These are phyloP conservation scores for Russula griseocarnosa DNA, from an alignment of 768 basidiomycete species.

Conservation along the genomic window DNA sequence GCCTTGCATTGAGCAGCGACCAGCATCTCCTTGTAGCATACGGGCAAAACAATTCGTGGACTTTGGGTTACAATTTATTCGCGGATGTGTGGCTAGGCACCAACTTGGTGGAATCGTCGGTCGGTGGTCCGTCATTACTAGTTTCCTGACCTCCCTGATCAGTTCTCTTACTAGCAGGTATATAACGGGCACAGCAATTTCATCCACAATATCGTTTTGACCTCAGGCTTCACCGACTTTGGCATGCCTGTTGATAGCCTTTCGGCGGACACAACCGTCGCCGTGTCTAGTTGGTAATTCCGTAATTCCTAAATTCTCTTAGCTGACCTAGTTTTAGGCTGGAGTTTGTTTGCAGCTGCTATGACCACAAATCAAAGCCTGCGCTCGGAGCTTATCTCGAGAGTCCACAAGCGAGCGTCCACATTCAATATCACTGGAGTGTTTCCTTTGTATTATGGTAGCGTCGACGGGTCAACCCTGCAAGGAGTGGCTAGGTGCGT, in stretches of 20 bases:
- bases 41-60: slow-evolving; percentile 42
- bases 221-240: slow-evolving; percentile 1
- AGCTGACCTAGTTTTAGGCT: slow-evolving; percentile 9
- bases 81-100: slow-evolving; percentile 55
- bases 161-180: slow-evolving; percentile 13
- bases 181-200: slow-evolving; percentile 14
- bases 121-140: slow-evolving; percentile 4
- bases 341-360: slow-evolving; percentile 19
- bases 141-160: neutral
- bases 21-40: slow-evolving; percentile 8
- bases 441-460: slow-evolving; percentile 12
- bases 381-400: slow-evolving; percentile 11
- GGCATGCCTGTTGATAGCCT: slow-evolving; percentile 19
- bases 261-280: neutral
- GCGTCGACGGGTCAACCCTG: neutral
- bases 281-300: neutral
- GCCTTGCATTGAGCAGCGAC: slow-evolving; percentile 1
- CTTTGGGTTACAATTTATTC: slow-evolving; percentile 58
- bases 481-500: slow-evolving; percentile 20
- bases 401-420: slow-evolving; percentile 3
- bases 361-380: slow-evolving; percentile 7
- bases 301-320: neutral
- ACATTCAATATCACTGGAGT: neutral
- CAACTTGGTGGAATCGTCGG: slow-evolving; percentile 42
- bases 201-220: neutral